These are phyloP conservation scores for Globisporangium canariense DNA, from an alignment of 352 stramenopile species.

Conservation along the genomic window DNA sequence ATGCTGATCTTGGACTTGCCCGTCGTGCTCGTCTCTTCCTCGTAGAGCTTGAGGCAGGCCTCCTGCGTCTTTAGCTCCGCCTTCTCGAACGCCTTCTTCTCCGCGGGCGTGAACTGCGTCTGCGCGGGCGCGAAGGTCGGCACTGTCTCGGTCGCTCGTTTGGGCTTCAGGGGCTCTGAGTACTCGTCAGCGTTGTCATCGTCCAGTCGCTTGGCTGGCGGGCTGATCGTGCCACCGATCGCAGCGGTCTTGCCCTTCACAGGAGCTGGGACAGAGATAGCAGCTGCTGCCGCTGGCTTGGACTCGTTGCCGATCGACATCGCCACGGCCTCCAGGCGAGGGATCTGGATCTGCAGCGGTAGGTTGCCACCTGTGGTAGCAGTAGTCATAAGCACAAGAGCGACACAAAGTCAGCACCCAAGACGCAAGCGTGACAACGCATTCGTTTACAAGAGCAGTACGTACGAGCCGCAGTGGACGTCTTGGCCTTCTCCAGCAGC, in stretches of 20 bases:
- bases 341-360: constrained; percentile 64
- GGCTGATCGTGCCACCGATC: constrained; percentile 31
- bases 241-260: constrained; percentile 45
- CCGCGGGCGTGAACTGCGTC: constrained; percentile 49
- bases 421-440: background rate
- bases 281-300: constrained; percentile 9
- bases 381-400: background rate
- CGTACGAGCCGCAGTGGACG: constrained; percentile 27
- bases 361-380: constrained; percentile 26
- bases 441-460: background rate
- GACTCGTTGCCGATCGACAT: constrained; percentile 39
- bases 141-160: constrained; percentile 22
- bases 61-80: constrained; percentile 71
- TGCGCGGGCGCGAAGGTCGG: constrained; percentile 29
- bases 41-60: constrained; percentile 33
- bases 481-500: constrained; percentile 69
- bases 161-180: constrained; percentile 19
- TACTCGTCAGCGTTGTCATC: background rate
- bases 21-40: constrained; percentile 37
- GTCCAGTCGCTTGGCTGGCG: constrained; percentile 3
- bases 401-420: background rate
- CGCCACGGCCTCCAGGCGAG: constrained; percentile 56
- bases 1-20: constrained; percentile 89
- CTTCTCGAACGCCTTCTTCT: constrained; percentile 68
- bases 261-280: constrained; percentile 14